Evolutionary conservation across 2,329 filamentous ascomycete genomes (phyloP), one percentile per base, ranked within the genome.

Genomic region (Xylariaceae sp.): DNA sequence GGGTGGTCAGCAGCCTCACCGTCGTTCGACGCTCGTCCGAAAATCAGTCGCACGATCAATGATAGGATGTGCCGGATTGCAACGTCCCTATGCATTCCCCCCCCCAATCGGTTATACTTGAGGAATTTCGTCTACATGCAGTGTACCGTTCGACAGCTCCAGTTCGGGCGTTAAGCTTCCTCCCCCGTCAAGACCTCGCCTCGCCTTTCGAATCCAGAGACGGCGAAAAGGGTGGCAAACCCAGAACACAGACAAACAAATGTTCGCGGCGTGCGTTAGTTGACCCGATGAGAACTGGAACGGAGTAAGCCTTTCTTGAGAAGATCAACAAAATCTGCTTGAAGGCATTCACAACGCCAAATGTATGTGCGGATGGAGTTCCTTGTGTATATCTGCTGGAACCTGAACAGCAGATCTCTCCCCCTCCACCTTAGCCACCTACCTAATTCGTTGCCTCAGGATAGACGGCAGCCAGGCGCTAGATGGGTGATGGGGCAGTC

Each of bases 1-100:
- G 41, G 37, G 36, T n/a, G 34, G 38, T 43, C 46, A 39, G 43
- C 34, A 41, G 37, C 40, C 37, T 43, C 30, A 37, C 23, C 31
- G n/a, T 43, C 15, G 13, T 3, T 6, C 11, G 7, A 24, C 21
- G 7, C 11, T 24, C 7, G 21, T 11, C 21, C 11, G 21, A 23
- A 6, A 12, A 19, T 15, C 18, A 32, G 16, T 26, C 27, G 29
- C 15, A 34, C 33, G 21, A 43, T 40, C 15, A 46, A 39, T 38
- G 28, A 36, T 6, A 48, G 46, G 46, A 43, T 41, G 36, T 15
- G 27, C 17, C 30, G 31, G 30, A 46, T 30, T 41, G 33, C 32
- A 46, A 46, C 46, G 36, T 35, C 43, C 30, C 21, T 31, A 32
- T 34, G n/a, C 31, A 24, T 31, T 23, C 30, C 35, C 40, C 16